A percentile compares a stretch with the other conserved stretches of the same genome.
Conservation (phyloP, 2,329 filamentous ascomycete species). For the Fusarium sp. region DNA sequence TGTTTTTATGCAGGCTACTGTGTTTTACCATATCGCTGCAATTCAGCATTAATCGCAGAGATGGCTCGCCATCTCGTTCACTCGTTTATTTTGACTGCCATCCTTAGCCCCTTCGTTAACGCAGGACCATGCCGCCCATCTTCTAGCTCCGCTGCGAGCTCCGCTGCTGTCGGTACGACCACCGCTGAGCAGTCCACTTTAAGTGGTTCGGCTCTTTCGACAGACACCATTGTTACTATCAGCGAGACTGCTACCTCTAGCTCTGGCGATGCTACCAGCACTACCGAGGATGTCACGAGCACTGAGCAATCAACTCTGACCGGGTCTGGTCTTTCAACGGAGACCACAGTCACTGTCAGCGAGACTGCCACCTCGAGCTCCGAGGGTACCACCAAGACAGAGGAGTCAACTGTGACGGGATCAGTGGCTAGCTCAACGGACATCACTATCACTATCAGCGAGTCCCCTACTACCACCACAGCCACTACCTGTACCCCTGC, state of each 20-base stretch:
- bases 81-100: slow-evolving; percentile 20
- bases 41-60: neutral
- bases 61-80: slow-evolving; percentile 30
- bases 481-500: neutral
- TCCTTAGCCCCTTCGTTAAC: slow-evolving; percentile 12
- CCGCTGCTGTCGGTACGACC: neutral
- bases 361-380: neutral
- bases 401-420: too few relatives aligned
- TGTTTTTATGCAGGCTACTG: neutral
- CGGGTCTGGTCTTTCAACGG: neutral
- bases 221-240: neutral
- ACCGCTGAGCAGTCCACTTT: neutral
- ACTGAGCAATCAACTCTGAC: neutral
- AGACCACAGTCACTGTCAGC: neutral
- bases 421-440: neutral
- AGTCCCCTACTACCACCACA: neutral
- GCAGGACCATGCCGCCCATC: slow-evolving; percentile 28
- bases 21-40: neutral
- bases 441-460: neutral
- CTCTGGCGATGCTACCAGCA: neutral
- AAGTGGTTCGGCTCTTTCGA: neutral
- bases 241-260: neutral
- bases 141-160: slow-evolving; percentile 1
- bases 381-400: too few relatives aligned
- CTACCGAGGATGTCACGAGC: neutral